These are phyloP conservation scores for Tympanopsis confertula DNA, from an alignment of 2,329 filamentous ascomycete genomes.

Conservation along the genomic window DNA sequence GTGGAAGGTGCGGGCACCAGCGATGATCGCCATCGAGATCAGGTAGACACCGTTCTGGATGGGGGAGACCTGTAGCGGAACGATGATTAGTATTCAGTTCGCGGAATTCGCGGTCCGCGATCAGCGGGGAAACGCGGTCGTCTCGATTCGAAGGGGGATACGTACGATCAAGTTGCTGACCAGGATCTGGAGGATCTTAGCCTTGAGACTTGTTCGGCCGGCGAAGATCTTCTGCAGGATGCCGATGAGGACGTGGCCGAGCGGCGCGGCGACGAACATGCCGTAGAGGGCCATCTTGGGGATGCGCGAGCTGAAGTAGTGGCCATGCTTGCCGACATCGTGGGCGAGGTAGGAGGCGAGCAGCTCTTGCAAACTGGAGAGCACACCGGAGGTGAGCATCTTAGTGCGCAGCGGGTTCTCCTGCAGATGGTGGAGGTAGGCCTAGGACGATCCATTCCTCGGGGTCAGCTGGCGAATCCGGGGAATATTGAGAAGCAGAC, in stretches of 20 bases:
- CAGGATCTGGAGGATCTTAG: slow-evolving; percentile 94
- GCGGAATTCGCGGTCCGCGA: slow-evolving; percentile 10
- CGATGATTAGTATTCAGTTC: slow-evolving; percentile 4
- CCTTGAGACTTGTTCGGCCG: slow-evolving; percentile 76
- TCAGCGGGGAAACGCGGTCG: too few relatives aligned
- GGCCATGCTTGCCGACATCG: slow-evolving; percentile 89
- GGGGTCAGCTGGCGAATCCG: too few relatives aligned
- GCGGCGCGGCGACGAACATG: slow-evolving; percentile 81
- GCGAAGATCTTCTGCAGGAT: slow-evolving; percentile 85
- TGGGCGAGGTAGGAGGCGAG: slow-evolving; percentile 94
- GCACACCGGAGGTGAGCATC: slow-evolving; percentile 92
- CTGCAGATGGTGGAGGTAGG: slow-evolving; percentile 88
- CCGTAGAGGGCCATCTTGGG: slow-evolving; percentile 98
- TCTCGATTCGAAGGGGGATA: slow-evolving; percentile 16
- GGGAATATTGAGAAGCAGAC: too few relatives aligned
- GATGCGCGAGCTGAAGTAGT: slow-evolving; percentile 94
- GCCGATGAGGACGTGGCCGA: slow-evolving; percentile 91
- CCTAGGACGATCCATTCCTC: slow-evolving; percentile 32
- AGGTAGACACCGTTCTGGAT: slow-evolving; percentile 97
- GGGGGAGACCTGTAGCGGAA: slow-evolving; percentile 58
- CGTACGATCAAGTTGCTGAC: slow-evolving; percentile 89
- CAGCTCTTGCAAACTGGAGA: slow-evolving; percentile 83
- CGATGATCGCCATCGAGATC: slow-evolving; percentile 89
- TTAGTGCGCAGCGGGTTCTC: slow-evolving; percentile 92
- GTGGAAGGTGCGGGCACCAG: slow-evolving; percentile 86